Evolutionary conservation across 169 alveolate species (phyloP).

Genomic region (Perkinsus marinus): DNA sequence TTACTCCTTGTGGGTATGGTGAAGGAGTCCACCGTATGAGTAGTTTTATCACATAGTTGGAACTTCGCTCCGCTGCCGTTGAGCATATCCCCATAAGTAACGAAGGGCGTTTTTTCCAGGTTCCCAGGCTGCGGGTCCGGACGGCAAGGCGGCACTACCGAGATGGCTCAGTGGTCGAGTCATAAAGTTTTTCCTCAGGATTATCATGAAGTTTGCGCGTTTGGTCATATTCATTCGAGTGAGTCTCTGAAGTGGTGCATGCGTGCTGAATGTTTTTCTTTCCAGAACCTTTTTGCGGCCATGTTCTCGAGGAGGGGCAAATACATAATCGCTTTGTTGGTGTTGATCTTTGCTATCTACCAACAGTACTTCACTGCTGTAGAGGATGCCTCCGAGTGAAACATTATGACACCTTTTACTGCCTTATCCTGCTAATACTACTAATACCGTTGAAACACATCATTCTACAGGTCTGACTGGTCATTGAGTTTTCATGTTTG

Average conservation of each 20-base stretch:
- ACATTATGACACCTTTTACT: too few relatives aligned
- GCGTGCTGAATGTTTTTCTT: not conserved
- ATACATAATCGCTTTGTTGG: not conserved
- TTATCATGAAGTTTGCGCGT: not conserved
- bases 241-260: not conserved
- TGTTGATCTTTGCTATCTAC: not conserved
- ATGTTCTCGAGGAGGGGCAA: not conserved
- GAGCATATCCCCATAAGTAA: too few relatives aligned
- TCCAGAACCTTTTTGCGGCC: not conserved
- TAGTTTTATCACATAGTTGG: too few relatives aligned
- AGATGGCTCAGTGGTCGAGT: not conserved
- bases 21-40: too few relatives aligned
- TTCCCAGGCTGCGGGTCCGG: not conserved
- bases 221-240: not conserved
- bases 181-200: not conserved
- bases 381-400: not conserved
- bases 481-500: too few relatives aligned
- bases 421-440: not conserved
- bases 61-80: too few relatives aligned
- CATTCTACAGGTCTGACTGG: too few relatives aligned
- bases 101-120: not conserved
- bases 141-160: not conserved
- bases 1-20: too few relatives aligned
- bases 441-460: too few relatives aligned
- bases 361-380: not conserved